phyloP scores from a whole-genome alignment of 73 alveolate genomes.

The Halteria grandinella region DNA sequence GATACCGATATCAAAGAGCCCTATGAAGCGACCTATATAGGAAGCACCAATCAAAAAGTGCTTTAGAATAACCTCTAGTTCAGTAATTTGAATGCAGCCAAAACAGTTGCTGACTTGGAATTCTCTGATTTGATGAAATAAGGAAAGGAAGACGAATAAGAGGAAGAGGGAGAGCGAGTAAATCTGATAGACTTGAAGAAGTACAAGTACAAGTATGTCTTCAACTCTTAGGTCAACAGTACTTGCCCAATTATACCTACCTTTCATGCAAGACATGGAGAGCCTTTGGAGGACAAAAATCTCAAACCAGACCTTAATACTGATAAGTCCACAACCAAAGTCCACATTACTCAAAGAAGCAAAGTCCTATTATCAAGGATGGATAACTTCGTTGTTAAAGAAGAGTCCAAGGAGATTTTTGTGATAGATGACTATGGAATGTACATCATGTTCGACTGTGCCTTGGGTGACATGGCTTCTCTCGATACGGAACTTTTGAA shows the following conservation, averaged over 20 bases:
- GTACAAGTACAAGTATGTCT: constrained; percentile 51
- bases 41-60: too few species aligned
- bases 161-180: too few species aligned
- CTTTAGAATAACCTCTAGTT: too few species aligned
- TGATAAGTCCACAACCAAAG: constrained; percentile 20
- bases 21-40: too few species aligned
- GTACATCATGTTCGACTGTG: constrained; percentile 56
- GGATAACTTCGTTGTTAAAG: constrained; percentile 39
- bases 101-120: too few species aligned
- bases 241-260: constrained; percentile 64
- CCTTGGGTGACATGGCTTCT: constrained; percentile 53
- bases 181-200: constrained; percentile 45
- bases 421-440: constrained; percentile 70
- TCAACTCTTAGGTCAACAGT: constrained; percentile 42
- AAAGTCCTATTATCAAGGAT: constrained; percentile 34
- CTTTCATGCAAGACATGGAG: constrained; percentile 56
- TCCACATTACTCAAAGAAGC: constrained; percentile 23
- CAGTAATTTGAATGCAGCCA: too few species aligned
- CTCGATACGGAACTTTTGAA: constrained; percentile 60
- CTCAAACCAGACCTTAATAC: not conserved
- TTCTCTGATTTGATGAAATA: too few species aligned
- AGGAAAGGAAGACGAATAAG: too few species aligned
- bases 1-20: too few species aligned
- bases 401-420: constrained; percentile 56
- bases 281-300: constrained; percentile 6